Conservation (phyloP, 108 stramenopile species). For the Nitzschia palea region DNA sequence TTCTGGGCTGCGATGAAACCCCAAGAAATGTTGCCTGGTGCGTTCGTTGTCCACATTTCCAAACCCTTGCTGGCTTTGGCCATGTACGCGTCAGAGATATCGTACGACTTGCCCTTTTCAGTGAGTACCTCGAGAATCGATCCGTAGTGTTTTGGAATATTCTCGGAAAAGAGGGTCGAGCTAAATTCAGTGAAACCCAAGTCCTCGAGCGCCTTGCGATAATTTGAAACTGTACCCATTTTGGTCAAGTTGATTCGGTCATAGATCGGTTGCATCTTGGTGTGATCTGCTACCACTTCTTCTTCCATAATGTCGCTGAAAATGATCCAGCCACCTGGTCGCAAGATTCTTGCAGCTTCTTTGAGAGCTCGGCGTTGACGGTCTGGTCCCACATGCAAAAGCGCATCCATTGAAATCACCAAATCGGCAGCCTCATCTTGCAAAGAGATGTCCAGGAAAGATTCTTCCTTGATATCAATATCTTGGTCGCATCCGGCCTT, state of each 20-base stretch:
- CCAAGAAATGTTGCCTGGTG: slow-evolving; percentile 42
- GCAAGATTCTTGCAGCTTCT: slow-evolving; percentile 46
- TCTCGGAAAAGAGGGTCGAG: slow-evolving; percentile 34
- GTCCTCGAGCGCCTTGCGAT: slow-evolving; percentile 23
- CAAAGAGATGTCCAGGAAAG: slow-evolving; percentile 38
- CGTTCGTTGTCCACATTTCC: slow-evolving; percentile 36
- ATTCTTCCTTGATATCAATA: slow-evolving; percentile 40
- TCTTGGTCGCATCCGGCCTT: slow-evolving; percentile 9
- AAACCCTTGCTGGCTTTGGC: slow-evolving; percentile 34
- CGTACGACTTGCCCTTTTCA: slow-evolving; percentile 24
- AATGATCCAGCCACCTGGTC: slow-evolving; percentile 51
- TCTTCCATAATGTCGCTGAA: slow-evolving; percentile 47
- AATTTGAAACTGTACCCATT: slow-evolving; percentile 45
- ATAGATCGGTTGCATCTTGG: slow-evolving; percentile 39
- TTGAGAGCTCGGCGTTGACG: slow-evolving; percentile 33
- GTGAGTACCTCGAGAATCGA: slow-evolving; percentile 30
- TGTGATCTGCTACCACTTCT: slow-evolving; percentile 16
- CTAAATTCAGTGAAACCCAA: slow-evolving; percentile 38
- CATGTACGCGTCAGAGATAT: slow-evolving; percentile 30
- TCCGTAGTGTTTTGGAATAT: slow-evolving; percentile 41
- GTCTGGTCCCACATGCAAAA: slow-evolving; percentile 50
- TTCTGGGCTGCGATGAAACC: slow-evolving; percentile 47
- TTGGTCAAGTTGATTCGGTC: slow-evolving; percentile 43
- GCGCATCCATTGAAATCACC: slow-evolving; percentile 39
- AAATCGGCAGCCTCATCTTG: slow-evolving; percentile 39